A percentile compares a stretch with the other conserved stretches of the same genome.
These are phyloP conservation scores for Erodium moschatum DNA, from an alignment of 441 rosid genomes.

Conservation along the genomic window DNA sequence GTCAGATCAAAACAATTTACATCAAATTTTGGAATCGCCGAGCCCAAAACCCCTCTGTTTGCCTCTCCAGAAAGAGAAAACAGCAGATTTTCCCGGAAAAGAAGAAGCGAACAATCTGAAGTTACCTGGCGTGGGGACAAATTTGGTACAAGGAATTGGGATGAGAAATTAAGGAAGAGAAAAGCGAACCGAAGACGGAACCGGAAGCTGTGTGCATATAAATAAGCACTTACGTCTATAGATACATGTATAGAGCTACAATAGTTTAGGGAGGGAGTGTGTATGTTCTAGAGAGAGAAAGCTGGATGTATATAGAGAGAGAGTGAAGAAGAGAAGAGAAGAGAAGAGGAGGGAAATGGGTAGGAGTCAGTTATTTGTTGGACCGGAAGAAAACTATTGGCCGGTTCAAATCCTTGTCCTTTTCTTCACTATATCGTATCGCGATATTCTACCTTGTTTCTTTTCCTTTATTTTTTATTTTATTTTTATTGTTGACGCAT, in stretches of 20 bases:
- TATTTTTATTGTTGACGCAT: too few species aligned
- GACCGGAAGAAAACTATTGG: neutral
- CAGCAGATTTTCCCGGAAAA: neutral
- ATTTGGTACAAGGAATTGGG: neutral
- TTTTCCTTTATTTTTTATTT: too few species aligned
- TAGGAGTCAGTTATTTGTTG: neutral
- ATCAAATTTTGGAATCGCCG: too few species aligned
- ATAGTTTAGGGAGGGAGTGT: too few species aligned
- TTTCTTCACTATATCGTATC: neutral
- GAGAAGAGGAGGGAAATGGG: neutral
- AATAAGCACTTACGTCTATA: too few species aligned
- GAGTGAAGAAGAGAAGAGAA: slow-evolving; percentile 1
- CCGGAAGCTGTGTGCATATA: neutral
- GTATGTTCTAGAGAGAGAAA: neutral
- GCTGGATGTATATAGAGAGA: neutral
- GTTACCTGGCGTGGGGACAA: neutral
- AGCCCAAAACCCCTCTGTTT: too few species aligned
- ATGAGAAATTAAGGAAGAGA: neutral
- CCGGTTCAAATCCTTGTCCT: neutral
- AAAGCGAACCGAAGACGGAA: neutral
- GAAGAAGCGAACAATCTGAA: neutral
- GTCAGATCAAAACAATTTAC: neutral
- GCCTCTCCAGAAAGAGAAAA: too few species aligned
- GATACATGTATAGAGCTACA: too few species aligned
- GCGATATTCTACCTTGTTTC: neutral